Conservation (phyloP, 495 filamentous ascomycete species). For the Neurospora sp. region DNA sequence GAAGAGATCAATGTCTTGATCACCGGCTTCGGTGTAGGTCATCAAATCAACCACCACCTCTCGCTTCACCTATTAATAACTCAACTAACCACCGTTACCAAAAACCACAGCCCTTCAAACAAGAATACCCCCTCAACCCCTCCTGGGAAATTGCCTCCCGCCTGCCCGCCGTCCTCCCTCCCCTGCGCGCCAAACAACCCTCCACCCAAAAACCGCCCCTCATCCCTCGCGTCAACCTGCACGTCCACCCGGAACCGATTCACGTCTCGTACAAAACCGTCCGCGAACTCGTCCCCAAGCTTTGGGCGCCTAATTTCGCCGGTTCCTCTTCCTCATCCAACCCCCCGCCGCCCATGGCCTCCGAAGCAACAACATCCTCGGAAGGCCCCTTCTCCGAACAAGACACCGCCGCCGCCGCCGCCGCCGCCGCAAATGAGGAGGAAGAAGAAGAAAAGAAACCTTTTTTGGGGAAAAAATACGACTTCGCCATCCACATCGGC, state of each 20-base stretch:
- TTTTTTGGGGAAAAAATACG: constrained; percentile 26
- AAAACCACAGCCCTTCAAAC: constrained; percentile 52
- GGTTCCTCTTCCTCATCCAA: not conserved
- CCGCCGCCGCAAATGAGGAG: not conserved
- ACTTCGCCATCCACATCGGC: constrained; percentile 68
- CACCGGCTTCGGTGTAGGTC: constrained; percentile 62
- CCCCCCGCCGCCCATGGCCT: no score
- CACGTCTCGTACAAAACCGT: constrained; percentile 60
- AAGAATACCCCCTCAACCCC: constrained; percentile 54
- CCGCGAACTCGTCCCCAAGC: constrained; percentile 46
- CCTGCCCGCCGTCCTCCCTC: constrained; percentile 43
- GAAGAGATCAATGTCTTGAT: constrained; percentile 57
- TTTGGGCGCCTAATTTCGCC: constrained; percentile 28
- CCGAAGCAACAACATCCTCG: not conserved
- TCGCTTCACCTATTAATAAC: not conserved
- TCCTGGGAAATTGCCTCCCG: constrained; percentile 55
- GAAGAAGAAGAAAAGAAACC: no score
- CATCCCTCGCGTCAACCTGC: constrained; percentile 49
- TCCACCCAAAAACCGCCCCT: constrained; percentile 12
- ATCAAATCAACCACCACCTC: not conserved
- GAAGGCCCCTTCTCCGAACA: constrained; percentile 5
- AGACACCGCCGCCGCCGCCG: not conserved
- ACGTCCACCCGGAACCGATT: constrained; percentile 56
- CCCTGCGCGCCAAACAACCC: constrained; percentile 22
- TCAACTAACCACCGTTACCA: not conserved